phyloP scores from a whole-genome alignment of 768 basidiomycete genomes.

The Lentinula edodes region DNA sequence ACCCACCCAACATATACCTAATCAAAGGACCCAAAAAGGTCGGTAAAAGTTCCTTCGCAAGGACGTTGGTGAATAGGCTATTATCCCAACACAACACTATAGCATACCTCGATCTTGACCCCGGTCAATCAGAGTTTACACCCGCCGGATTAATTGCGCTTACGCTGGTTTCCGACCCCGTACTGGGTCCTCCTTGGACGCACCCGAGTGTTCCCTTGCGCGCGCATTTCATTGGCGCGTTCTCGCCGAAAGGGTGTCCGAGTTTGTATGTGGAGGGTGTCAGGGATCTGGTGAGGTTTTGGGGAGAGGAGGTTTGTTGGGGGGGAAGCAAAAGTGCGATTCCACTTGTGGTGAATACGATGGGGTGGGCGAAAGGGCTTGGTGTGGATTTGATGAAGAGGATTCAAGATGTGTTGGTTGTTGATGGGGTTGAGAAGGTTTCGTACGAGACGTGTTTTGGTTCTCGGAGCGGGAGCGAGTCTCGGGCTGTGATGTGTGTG shows the following conservation, averaged over 20 bases:
- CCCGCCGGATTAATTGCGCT: slow-evolving; percentile 82
- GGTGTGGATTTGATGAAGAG: slow-evolving; percentile 72
- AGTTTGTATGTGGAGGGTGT: slow-evolving; percentile 70
- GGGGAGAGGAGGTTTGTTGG: slow-evolving; percentile 28
- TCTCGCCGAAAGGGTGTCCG: slow-evolving; percentile 74
- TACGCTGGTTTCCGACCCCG: slow-evolving; percentile 56
- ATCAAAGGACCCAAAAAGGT: slow-evolving; percentile 83
- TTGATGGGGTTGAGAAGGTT: neutral
- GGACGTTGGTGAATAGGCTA: slow-evolving; percentile 67
- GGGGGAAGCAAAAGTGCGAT: slow-evolving; percentile 38
- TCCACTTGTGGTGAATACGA: slow-evolving; percentile 90
- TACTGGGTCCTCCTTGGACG: slow-evolving; percentile 86
- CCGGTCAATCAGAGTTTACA: slow-evolving; percentile 93
- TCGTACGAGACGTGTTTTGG: neutral
- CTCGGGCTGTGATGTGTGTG: neutral
- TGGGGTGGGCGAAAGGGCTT: slow-evolving; percentile 95
- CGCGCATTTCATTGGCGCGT: slow-evolving; percentile 79
- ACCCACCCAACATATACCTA: slow-evolving; percentile 35
- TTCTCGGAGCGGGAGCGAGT: neutral
- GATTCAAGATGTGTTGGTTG: slow-evolving; percentile 55
- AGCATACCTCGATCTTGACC: slow-evolving; percentile 88
- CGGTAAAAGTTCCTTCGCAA: slow-evolving; percentile 88
- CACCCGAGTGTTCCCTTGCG: slow-evolving; percentile 67
- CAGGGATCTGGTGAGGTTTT: slow-evolving; percentile 58
- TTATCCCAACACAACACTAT: slow-evolving; percentile 63